Evolutionary conservation across 2,329 filamentous ascomycete genomes (phyloP), one percentile per base, ranked within the genome.

Genomic region (Tolypocladium sp.): DNA sequence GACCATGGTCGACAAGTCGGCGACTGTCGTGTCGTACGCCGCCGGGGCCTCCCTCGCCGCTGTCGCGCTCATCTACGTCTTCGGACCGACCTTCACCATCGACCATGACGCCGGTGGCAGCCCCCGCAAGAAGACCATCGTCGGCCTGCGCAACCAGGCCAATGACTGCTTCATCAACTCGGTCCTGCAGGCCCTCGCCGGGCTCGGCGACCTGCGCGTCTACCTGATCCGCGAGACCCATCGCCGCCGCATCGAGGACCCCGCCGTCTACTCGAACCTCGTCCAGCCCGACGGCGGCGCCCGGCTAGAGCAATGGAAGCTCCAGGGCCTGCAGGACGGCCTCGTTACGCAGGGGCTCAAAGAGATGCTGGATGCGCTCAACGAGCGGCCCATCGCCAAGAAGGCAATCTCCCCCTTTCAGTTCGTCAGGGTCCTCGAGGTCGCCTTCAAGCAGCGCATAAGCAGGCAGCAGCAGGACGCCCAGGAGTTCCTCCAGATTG

Each of bases 121-220:
- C 52, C 76, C 76, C 49, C 86, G 90, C 66, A 94, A 92, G 74
- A 93, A 91, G 70, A 90, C 90, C 60, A 90, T 95, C 51, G 92
- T 97, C 58, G 94, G 94, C 44, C 81, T 97, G 59, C 80, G 82
- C 57, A 99, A 99, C 74, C 87, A 91, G 10, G 94, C 93, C 65
- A 99, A 99, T 74, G 94, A 94, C 74, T 94, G 90, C 78, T 94
- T 93, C 75, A 97, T 97, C 78, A 99, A 99, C 75, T 96, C 92
- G 30, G 89, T 96, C 25, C 83, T 99, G 41, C 94, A 99, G 77
- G 92, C 91, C 9, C 82, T 99, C 51, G 93, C 94, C 17, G 94
- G 94, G 3, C 79, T 97, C 38, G 90, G 89, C 56, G 92, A 97
- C 71, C 79, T 99, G 69, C 87, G 94, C 63, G 76, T 94, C 65